Evolutionary conservation across 1,284 basidiomycete genomes (phyloP), one percentile per base, ranked within the genome.

Genomic region (Vanrija humicola): DNA sequence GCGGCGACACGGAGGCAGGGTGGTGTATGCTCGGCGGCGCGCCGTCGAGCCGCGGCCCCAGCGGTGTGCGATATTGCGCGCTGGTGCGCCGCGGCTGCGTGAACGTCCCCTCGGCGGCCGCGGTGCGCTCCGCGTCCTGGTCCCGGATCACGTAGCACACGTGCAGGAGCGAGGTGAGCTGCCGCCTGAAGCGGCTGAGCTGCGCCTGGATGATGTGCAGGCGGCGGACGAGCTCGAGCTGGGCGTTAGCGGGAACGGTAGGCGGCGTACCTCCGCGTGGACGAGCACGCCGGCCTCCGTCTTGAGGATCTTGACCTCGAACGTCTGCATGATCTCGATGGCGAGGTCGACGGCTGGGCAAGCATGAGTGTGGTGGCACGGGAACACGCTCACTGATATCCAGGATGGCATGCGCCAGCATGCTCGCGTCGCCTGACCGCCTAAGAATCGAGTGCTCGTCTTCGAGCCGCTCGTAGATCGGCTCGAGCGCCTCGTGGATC

Each of bases 121-220:
- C 60, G 1, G 76, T 65, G 21, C 76, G 63, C 45, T 71, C 64
- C 2, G 60, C 54, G 50, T 77, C 76, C 56, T 75, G 73, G 52
- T 77, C 74, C 16, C 74, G 68, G 9, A 77, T 63, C 38, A 70
- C 72, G 55, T 72, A 75, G 51, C 68, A 66, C 8, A 74, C 62
- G 43, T 73, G 71, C 28, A 74, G 64, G 2, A 76, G 65, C 1
- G 74, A 70, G 1, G 66, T 67, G 46, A 76, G 65, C 5, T 70
- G 67, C 26, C 76, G 64, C 38, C 72, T 64, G 16, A 76, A 66
- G 6, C 76, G 69, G 46, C 74, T 72, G 9, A 77, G 66, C 61
- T 76, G 76, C 38, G 74, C 75, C 9, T 73, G 72, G 28, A 77
- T 65, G 54, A 76, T 65, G 59, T 75, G 73, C 5, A 77, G 64